These are phyloP conservation scores for Pseudogymnoascus sp. DNA, from an alignment of 2,329 filamentous ascomycete genomes.

Conservation along the genomic window DNA sequence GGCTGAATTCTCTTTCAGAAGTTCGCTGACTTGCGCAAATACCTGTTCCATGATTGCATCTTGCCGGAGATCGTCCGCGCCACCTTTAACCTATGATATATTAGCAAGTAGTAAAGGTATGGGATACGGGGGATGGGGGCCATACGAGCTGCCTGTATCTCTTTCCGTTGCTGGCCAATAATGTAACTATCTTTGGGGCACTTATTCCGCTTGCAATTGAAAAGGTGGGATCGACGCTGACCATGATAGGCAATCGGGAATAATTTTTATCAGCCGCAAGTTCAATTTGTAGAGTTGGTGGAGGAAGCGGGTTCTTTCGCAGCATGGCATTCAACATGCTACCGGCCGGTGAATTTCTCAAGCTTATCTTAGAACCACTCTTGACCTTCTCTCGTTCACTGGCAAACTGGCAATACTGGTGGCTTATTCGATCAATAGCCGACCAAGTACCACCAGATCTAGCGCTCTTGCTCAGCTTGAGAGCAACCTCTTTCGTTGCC, in stretches of 20 bases:
- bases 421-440: conserved; percentile 65
- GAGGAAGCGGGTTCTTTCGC: conserved; percentile 63
- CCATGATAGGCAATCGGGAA: conserved; percentile 63
- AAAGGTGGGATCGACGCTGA: conserved; percentile 65
- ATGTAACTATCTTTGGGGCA: conserved; percentile 86
- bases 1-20: conserved; percentile 75
- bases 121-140: conserved; percentile 14
- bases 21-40: conserved; percentile 87
- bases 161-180: conserved; percentile 66
- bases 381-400: conserved; percentile 61
- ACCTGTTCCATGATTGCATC: conserved; percentile 99
- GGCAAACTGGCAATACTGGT: conserved; percentile 55
- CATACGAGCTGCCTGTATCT: conserved; percentile 75
- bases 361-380: conserved; percentile 51
- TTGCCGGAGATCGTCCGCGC: conserved; percentile 91
- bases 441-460: conserved; percentile 49
- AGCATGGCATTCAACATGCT: conserved; percentile 55
- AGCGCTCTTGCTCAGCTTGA: conserved; percentile 45
- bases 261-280: conserved; percentile 70
- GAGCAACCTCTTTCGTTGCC: conserved; percentile 63
- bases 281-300: conserved; percentile 79
- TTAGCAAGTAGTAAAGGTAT: conserved; percentile 17
- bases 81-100: conserved; percentile 65
- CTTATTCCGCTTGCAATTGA: conserved; percentile 84
- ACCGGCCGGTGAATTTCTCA: conserved; percentile 58